These are phyloP conservation scores for Leishmania braziliensis DNA, from an alignment of 208 protist genomes.

Conservation along the genomic window DNA sequence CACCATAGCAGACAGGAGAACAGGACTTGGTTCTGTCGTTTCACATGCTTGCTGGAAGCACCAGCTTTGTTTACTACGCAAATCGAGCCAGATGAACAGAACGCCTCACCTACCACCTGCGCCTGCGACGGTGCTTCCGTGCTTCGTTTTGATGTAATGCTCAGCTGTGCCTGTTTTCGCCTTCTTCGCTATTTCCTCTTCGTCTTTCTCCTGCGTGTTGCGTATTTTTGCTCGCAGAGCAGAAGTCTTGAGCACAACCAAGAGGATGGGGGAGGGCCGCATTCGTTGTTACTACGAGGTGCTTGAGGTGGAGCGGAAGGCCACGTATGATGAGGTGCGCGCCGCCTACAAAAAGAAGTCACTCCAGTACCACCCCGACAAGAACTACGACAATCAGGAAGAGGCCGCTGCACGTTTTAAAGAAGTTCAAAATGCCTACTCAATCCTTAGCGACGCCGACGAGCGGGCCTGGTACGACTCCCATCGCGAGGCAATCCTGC, in stretches of 20 bases:
- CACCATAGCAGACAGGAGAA: neutral
- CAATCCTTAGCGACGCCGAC: slow-evolving; percentile 79
- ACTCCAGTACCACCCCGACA: slow-evolving; percentile 89
- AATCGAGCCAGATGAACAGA: neutral
- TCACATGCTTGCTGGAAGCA: neutral
- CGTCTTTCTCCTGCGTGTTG: neutral
- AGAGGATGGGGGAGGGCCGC: slow-evolving; percentile 38
- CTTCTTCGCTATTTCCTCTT: neutral
- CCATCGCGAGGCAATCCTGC: slow-evolving; percentile 84
- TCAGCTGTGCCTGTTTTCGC: neutral
- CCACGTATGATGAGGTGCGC: slow-evolving; percentile 81
- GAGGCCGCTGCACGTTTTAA: slow-evolving; percentile 81
- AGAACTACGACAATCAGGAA: slow-evolving; percentile 87
- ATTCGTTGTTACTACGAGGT: slow-evolving; percentile 91
- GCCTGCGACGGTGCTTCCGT: neutral
- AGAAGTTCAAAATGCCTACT: slow-evolving; percentile 91
- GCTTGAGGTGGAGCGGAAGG: slow-evolving; percentile 76
- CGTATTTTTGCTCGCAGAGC: neutral
- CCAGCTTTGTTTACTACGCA: neutral
- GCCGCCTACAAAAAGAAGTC: slow-evolving; percentile 88
- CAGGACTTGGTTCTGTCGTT: neutral
- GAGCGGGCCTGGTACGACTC: slow-evolving; percentile 92
- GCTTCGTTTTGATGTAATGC: neutral
- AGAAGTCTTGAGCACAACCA: neutral
- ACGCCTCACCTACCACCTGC: neutral